Percentiles rank a stretch among this genome's conserved stretches.
These are phyloP conservation scores for Rhododendron ferrugineum DNA, from an alignment of 148 eudicot species.

Conservation along the genomic window DNA sequence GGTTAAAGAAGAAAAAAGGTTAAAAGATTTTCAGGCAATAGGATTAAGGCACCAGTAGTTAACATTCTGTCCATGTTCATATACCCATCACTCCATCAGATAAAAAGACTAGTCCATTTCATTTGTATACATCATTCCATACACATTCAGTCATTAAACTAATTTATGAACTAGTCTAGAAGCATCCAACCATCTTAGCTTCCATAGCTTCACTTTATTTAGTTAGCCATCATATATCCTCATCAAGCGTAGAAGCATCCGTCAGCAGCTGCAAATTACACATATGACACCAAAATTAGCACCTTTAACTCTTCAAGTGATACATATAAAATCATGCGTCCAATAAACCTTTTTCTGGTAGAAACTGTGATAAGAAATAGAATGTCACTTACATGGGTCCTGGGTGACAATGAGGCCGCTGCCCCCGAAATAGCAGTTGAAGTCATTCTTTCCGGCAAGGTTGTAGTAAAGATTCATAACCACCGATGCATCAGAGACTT, in stretches of 20 bases:
- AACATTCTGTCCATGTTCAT: neutral
- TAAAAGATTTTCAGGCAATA: neutral
- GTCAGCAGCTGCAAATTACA: constrained; percentile 6
- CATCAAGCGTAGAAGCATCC: neutral
- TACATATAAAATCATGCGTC: neutral
- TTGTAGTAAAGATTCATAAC: constrained; percentile 8
- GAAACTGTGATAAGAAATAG: neutral
- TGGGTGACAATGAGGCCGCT: constrained; percentile 10
- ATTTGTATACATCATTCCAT: neutral
- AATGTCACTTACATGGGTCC: constrained; percentile 5
- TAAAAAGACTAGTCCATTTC: neutral
- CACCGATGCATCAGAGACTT: constrained; percentile 11
- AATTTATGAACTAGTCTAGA: neutral
- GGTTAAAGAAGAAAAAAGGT: neutral
- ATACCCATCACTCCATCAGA: neutral
- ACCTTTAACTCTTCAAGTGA: no score
- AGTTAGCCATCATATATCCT: neutral
- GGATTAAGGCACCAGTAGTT: neutral
- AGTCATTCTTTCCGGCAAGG: neutral
- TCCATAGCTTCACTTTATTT: neutral
- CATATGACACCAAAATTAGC: neutral
- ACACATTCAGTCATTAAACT: neutral
- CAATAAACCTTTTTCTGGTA: neutral
- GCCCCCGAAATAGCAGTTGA: neutral
- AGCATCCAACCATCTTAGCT: neutral